phyloP scores from a whole-genome alignment of 345 rosid species.

The Capsella bursapastoris region DNA sequence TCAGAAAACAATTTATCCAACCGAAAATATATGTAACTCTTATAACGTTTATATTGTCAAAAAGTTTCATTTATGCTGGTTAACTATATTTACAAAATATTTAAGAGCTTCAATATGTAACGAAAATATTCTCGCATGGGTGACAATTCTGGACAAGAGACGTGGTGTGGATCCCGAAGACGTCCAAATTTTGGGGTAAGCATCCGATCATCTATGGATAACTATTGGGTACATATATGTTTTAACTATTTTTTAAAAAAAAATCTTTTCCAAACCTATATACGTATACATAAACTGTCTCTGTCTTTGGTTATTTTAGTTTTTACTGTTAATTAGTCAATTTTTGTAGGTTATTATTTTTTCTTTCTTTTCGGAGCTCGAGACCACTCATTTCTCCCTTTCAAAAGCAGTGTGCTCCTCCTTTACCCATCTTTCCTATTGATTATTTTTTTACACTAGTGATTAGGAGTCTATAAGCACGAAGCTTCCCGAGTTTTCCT shows the following conservation, averaged over 20 bases:
- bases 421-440: constrained; percentile 25
- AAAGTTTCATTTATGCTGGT: no score
- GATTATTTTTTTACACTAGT: constrained; percentile 23
- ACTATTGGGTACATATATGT: constrained; percentile 28
- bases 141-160: constrained; percentile 38
- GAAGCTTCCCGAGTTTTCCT: constrained; percentile 35
- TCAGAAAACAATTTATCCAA: neutral
- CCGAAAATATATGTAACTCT: neutral
- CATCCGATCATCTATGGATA: constrained; percentile 38
- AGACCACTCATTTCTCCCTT: constrained; percentile 42
- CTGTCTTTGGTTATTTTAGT: constrained; percentile 27
- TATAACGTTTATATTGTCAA: neutral
- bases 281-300: constrained; percentile 9
- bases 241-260: neutral
- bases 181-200: constrained; percentile 27
- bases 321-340: constrained; percentile 39
- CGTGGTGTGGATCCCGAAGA: constrained; percentile 47
- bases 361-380: constrained; percentile 47
- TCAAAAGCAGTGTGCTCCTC: constrained; percentile 40
- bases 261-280: neutral
- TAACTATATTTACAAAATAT: neutral
- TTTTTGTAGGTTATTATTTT: constrained; percentile 16
- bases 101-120: neutral
- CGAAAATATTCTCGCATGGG: neutral
- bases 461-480: constrained; percentile 33